A percentile compares a stretch with the other conserved stretches of the same genome.
Evolutionary conservation across 1,284 basidiomycete genomes (phyloP).

Genomic region (Xerocomus minutiporus): DNA sequence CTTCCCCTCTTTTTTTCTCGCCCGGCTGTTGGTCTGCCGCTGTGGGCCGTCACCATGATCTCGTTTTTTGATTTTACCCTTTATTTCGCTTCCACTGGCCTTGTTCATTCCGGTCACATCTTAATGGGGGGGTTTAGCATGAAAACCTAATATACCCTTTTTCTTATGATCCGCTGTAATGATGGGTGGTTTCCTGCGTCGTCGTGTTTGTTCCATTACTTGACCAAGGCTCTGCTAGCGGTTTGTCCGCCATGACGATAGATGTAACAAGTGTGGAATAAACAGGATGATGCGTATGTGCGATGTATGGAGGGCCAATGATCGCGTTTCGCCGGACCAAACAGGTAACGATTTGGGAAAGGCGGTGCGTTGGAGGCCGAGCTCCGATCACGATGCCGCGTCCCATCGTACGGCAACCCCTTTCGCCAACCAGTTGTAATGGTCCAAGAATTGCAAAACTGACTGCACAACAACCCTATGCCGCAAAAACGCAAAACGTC

Average conservation of each 20-base stretch:
- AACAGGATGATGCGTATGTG: background rate
- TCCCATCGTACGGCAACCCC: no score
- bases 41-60: constrained; percentile 10
- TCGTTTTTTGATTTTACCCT: constrained; percentile 1
- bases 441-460: no score
- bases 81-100: background rate
- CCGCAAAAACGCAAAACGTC: no score
- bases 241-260: background rate
- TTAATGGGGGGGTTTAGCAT: constrained; percentile 15
- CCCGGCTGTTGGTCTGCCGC: background rate
- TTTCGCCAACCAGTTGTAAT: no score
- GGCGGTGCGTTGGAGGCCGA: background rate
- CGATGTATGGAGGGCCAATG: background rate
- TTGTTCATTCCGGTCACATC: background rate
- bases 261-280: constrained; percentile 1
- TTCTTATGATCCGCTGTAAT: constrained; percentile 34
- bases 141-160: constrained; percentile 33
- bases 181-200: constrained; percentile 14
- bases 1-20: background rate
- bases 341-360: background rate
- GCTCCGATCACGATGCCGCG: no score
- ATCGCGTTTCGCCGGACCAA: background rate
- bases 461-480: no score
- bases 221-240: background rate
- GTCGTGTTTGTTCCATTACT: constrained; percentile 5